Base-by-base conservation (phyloP, 2,329 filamentous ascomycete genomes). In the Arthrinium puccinioides region DNA sequence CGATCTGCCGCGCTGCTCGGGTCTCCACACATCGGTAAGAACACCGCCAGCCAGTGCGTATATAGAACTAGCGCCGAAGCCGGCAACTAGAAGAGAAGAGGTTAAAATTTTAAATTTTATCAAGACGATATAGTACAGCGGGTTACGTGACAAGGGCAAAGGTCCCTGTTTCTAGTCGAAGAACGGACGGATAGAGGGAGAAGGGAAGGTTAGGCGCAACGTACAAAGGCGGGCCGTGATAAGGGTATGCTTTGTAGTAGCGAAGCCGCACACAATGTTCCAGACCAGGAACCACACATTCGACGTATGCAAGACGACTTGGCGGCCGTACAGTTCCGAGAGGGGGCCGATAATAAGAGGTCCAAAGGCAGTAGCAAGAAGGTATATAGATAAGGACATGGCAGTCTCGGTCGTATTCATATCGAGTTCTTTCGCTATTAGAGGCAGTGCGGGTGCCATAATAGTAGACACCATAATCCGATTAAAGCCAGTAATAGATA, bases 261-360 rank as follows among this genome's bases (percentile, higher is more conserved):
- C 66, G 5, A 73, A 64, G 2, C 70, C 76, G 45, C 74, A 78
- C 13, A 63, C 72, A 34, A 75, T 64, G 48, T 76, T 79, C 53
- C 75, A 80, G 8, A 68, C 51, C 6, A 61, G 46, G 40, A 60
- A 56, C 33, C 60, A 38, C 25, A 74, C 40, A 46, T 74, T 76
- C 4, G 68, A 56, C 8, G 66, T 42, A 42, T 76, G 72, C 8
- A 76, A 56, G 4, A 74, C 60, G 10, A 64, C 62, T 3, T 69
- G 62, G 26, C 72, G 61, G 7, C 72, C 72, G 41, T 67, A 74
- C 5, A 73, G 61, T 45, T 74, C 72, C 2, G 65, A 72, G 2
- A 72, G 42, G 1, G 67, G 71, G 0, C 62, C 69, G 6, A 69
- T 51, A 38, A 70, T 59, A 13, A 72, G 57, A 4, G 67, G 70